Evolutionary conservation across 2,329 filamentous ascomycete species (phyloP).

Genomic region (Cercospora sesami): DNA sequence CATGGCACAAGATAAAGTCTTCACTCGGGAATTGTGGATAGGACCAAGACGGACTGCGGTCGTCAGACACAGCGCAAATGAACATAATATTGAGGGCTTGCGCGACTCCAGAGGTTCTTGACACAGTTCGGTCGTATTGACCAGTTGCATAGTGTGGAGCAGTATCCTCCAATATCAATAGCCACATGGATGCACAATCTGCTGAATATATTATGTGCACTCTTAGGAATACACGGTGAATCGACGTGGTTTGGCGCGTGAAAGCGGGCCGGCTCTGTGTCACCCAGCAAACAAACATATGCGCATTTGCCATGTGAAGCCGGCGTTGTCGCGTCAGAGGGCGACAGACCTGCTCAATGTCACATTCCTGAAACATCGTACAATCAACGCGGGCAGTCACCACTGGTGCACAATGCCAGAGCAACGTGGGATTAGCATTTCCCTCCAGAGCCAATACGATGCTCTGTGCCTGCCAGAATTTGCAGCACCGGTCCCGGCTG

Average conservation of each 20-base stretch:
- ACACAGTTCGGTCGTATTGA: neutral
- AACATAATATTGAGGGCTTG: neutral
- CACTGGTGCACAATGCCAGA: slow-evolving; percentile 33
- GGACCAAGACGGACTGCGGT: neutral
- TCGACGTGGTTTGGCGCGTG: neutral
- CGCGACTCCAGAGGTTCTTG: neutral
- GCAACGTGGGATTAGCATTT: slow-evolving; percentile 43
- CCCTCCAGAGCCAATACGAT: slow-evolving; percentile 47
- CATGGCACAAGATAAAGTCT: neutral
- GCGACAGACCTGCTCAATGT: neutral
- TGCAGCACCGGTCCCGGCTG: slow-evolving; percentile 31
- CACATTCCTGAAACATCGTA: neutral
- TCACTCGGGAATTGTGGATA: neutral
- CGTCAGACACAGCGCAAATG: neutral
- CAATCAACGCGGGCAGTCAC: neutral
- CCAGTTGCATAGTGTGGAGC: neutral
- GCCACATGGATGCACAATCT: neutral
- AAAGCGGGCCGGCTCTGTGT: neutral
- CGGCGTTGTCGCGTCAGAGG: neutral
- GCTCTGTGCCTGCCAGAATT: slow-evolving; percentile 44
- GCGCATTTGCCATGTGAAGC: neutral
- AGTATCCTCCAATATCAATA: neutral
- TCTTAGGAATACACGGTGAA: neutral
- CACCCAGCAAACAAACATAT: neutral
- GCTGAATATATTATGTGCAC: neutral